phyloP scores from a whole-genome alignment of 345 rosid species.

The Salix dunnii region DNA sequence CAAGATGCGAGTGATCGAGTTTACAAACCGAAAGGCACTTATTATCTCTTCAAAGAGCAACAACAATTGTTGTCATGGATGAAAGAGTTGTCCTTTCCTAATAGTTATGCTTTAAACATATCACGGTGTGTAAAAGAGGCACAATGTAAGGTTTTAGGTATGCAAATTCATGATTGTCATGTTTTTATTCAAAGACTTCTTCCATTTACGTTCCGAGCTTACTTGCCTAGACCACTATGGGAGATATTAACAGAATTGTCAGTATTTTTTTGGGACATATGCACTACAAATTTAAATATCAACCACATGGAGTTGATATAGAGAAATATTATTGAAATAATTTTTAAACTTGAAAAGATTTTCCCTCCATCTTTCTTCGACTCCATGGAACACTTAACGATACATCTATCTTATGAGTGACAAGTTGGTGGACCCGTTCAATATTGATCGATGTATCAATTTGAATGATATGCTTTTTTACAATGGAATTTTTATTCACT shows the following conservation, averaged over 20 bases:
- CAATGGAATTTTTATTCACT: neutral
- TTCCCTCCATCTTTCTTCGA: neutral
- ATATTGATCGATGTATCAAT: conserved; percentile 14
- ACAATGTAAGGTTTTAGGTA: neutral
- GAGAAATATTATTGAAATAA: neutral
- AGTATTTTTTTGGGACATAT: neutral
- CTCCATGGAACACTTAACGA: neutral
- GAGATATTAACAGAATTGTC: neutral
- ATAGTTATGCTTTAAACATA: conserved; percentile 1
- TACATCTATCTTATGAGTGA: neutral
- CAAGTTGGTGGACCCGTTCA: neutral
- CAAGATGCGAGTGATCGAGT: no score
- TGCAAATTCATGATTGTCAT: conserved; percentile 4
- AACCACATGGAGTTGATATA: neutral
- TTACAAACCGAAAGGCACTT: no score
- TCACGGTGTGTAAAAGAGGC: neutral
- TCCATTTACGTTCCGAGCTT: neutral
- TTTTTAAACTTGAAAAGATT: neutral
- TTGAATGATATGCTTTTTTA: neutral
- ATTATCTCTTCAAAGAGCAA: neutral
- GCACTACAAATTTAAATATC: neutral
- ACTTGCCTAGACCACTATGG: neutral
- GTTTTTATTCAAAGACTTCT: conserved; percentile 1
- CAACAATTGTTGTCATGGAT: neutral
- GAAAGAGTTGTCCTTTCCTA: neutral